Evolutionary conservation across 1,139 yeast species (phyloP).

Genomic region (Hyphopichia khmerensis): DNA sequence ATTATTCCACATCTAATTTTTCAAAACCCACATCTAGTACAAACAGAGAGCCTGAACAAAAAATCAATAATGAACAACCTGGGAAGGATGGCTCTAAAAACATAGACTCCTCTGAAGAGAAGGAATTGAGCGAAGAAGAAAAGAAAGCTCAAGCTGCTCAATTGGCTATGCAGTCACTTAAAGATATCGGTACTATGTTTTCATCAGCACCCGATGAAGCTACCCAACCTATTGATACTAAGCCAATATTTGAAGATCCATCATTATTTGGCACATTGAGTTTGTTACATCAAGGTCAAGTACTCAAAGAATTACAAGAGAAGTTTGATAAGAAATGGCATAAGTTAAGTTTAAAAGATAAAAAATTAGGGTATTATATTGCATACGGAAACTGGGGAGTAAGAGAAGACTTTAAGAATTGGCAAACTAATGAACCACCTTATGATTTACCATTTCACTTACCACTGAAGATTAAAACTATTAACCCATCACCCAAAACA

Average conservation of each 20-base stretch:
- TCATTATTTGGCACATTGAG: conserved; percentile 42
- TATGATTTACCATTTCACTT: conserved; percentile 56
- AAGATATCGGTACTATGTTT: conserved; percentile 42
- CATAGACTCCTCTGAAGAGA: neutral
- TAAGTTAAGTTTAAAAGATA: conserved; percentile 41
- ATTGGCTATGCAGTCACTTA: conserved; percentile 41
- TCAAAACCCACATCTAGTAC: no score
- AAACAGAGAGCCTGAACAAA: no score
- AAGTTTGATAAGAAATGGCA: conserved; percentile 55
- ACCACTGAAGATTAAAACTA: conserved; percentile 30
- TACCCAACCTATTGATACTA: conserved; percentile 53
- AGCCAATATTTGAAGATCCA: conserved; percentile 51
- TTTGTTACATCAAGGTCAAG: conserved; percentile 59
- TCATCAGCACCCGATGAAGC: conserved; percentile 35
- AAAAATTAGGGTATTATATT: conserved; percentile 53
- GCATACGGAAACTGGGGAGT: conserved; percentile 68
- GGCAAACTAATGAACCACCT: conserved; percentile 43
- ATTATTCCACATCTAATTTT: no score
- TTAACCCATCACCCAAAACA: conserved; percentile 23
- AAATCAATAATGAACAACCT: neutral
- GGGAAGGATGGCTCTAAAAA: neutral
- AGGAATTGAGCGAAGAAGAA: conserved; percentile 12
- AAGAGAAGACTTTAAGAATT: conserved; percentile 52
- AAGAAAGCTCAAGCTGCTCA: conserved; percentile 36
- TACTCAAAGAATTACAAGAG: conserved; percentile 52